These are phyloP conservation scores for Globisporangium mamillatum DNA, from an alignment of 352 stramenopile genomes.

Conservation along the genomic window DNA sequence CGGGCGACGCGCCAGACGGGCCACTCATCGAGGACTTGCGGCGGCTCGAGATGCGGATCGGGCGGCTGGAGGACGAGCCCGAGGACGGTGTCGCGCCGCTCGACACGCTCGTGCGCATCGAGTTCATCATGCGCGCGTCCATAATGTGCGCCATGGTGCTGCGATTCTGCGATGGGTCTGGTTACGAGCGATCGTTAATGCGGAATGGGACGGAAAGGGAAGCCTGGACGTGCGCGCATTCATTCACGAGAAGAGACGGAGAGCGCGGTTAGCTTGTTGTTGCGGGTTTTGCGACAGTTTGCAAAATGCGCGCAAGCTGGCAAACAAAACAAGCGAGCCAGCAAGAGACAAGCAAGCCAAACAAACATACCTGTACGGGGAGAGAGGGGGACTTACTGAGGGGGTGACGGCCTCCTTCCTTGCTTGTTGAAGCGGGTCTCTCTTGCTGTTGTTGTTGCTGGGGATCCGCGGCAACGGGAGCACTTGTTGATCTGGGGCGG, in stretches of 20 bases:
- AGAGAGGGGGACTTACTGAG: neutral
- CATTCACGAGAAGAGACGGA: neutral
- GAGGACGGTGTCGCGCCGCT: conserved; percentile 16
- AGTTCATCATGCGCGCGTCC: conserved; percentile 54
- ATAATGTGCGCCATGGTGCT: conserved; percentile 58
- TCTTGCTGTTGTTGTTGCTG: neutral
- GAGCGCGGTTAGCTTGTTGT: neutral
- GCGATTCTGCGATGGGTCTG: no score
- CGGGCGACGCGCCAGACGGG: conserved; percentile 16
- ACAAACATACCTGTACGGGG: conserved; percentile 1
- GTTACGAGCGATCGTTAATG: neutral
- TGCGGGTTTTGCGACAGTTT: neutral
- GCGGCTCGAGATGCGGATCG: conserved; percentile 25
- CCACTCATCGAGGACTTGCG: conserved; percentile 50
- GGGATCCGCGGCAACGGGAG: neutral
- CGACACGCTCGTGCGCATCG: conserved; percentile 36
- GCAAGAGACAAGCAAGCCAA: conserved; percentile 4
- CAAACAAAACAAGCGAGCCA: neutral
- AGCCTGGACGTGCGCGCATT: neutral
- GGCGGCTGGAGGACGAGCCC: conserved; percentile 7
- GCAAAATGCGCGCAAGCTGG: conserved; percentile 1
- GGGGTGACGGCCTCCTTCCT: neutral
- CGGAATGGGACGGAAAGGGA: neutral
- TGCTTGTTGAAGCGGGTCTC: neutral
- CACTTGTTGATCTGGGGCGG: neutral